Percentiles rank a stretch among this genome's conserved stretches.
These are phyloP conservation scores for Cystobasidiaceae sp. DNA, from an alignment of 1,284 basidiomycete genomes.

Conservation along the genomic window DNA sequence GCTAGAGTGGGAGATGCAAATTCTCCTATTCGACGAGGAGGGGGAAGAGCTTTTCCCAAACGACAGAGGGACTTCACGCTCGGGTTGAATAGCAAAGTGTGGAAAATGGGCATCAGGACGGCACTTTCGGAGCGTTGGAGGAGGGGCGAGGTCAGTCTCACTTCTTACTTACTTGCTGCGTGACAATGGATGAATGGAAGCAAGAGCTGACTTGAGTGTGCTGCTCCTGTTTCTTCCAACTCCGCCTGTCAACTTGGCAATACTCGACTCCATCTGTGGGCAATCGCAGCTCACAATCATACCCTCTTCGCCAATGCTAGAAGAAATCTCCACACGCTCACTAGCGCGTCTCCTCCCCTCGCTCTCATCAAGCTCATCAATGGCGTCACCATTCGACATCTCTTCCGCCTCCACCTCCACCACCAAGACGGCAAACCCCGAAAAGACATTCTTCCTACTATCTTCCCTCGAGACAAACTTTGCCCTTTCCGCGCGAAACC, in stretches of 20 bases:
- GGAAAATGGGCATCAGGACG: slow-evolving; percentile 18
- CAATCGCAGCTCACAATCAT: slow-evolving; percentile 29
- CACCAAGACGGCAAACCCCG: background rate
- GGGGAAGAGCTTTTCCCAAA: slow-evolving; percentile 55
- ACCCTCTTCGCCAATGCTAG: slow-evolving; percentile 4
- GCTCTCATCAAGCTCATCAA: background rate
- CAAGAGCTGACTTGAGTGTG: no score
- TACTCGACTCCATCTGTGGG: no score
- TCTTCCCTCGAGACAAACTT: slow-evolving; percentile 16
- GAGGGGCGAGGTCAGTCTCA: slow-evolving; percentile 27
- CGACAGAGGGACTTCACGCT: slow-evolving; percentile 32
- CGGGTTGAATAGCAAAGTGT: slow-evolving; percentile 26
- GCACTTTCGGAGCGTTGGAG: slow-evolving; percentile 31
- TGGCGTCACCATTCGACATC: background rate
- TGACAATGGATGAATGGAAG: background rate
- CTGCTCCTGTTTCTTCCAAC: no score
- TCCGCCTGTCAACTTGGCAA: no score
- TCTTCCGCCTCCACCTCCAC: background rate
- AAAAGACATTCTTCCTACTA: slow-evolving; percentile 20
- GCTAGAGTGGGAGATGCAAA: slow-evolving; percentile 86
- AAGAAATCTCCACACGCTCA: slow-evolving; percentile 15
- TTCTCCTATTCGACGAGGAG: slow-evolving; percentile 83
- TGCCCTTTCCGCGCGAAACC: slow-evolving; percentile 23
- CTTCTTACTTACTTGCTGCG: no score
- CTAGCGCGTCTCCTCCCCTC: background rate